Percentiles rank a stretch among this genome's conserved stretches.
Evolutionary conservation across 306 rosid genomes (phyloP).

Genomic region (Lotus japonicus): DNA sequence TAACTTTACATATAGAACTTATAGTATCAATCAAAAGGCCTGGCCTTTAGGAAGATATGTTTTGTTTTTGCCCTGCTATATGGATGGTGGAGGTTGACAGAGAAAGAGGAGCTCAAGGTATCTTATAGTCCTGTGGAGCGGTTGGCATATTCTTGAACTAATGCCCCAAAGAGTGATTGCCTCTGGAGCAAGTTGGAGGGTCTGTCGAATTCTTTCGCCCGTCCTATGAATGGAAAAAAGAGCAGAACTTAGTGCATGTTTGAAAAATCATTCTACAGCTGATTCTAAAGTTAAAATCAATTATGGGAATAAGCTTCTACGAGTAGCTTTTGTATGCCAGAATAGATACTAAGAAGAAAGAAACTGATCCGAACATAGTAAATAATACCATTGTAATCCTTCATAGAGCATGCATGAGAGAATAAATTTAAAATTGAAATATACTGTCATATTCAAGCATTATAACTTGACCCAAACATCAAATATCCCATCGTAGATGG

Average conservation of each 20-base stretch:
- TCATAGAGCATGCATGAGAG: no score
- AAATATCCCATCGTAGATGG: no score
- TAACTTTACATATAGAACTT: not conserved
- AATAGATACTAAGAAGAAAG: no score
- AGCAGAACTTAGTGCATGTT: not conserved
- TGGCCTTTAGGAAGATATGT: not conserved
- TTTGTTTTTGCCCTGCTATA: not conserved
- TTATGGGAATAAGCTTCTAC: no score
- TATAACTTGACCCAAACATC: no score
- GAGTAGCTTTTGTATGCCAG: no score
- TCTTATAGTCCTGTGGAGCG: conserved; percentile 59
- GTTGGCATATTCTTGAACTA: conserved; percentile 90
- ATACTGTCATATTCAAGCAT: no score
- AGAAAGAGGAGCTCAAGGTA: conserved; percentile 7
- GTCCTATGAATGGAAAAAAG: conserved; percentile 34
- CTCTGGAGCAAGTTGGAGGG: conserved; percentile 71
- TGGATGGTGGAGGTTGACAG: not conserved
- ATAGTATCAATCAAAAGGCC: not conserved
- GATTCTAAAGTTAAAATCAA: no score
- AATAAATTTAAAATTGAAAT: no score
- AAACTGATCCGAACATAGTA: no score
- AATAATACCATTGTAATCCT: no score
- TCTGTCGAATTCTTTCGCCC: conserved; percentile 73
- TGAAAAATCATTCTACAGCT: no score
- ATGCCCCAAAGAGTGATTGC: conserved; percentile 67